These are phyloP conservation scores for Xylariaceae sp. DNA, from an alignment of 2,329 filamentous ascomycete species.

Conservation along the genomic window DNA sequence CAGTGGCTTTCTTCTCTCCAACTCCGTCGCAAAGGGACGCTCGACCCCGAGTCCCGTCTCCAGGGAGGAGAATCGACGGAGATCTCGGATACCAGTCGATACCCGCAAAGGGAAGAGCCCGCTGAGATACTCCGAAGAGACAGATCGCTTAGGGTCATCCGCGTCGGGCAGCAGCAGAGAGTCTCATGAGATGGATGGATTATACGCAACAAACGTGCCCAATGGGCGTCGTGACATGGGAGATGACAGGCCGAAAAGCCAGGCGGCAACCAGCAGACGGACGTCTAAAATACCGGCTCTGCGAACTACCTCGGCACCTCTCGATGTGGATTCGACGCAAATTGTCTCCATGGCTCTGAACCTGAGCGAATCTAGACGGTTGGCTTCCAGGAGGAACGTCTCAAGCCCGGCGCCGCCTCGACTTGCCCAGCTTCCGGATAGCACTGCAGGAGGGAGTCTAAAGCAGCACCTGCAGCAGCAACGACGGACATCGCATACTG, in stretches of 20 bases:
- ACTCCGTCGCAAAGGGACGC: constrained; percentile 35
- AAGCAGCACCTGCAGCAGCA: constrained; percentile 71
- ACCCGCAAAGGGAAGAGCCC: constrained; percentile 28
- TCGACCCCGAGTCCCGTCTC: constrained; percentile 12
- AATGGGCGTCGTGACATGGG: constrained; percentile 10
- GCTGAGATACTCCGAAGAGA: constrained; percentile 16
- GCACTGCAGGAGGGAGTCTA: constrained; percentile 54
- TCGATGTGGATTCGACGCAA: constrained; percentile 77
- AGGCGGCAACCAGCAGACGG: constrained; percentile 23
- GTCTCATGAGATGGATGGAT: constrained; percentile 12
- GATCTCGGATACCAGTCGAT: constrained; percentile 30
- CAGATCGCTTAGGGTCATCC: constrained; percentile 1
- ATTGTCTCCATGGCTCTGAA: constrained; percentile 92
- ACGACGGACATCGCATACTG: constrained; percentile 58
- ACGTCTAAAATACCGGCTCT: constrained; percentile 24
- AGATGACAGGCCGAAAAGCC: constrained; percentile 25
- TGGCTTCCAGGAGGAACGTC: constrained; percentile 57
- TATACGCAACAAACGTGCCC: constrained; percentile 15
- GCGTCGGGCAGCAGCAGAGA: constrained; percentile 17
- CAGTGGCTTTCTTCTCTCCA: constrained; percentile 52
- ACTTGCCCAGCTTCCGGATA: constrained; percentile 52
- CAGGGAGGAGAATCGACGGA: constrained; percentile 33
- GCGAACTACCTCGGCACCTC: constrained; percentile 27
- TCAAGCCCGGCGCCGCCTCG: constrained; percentile 51
- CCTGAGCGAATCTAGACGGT: constrained; percentile 75